phyloP scores from a whole-genome alignment of 2,329 filamentous ascomycete genomes.

The Fusarium mundagurra region DNA sequence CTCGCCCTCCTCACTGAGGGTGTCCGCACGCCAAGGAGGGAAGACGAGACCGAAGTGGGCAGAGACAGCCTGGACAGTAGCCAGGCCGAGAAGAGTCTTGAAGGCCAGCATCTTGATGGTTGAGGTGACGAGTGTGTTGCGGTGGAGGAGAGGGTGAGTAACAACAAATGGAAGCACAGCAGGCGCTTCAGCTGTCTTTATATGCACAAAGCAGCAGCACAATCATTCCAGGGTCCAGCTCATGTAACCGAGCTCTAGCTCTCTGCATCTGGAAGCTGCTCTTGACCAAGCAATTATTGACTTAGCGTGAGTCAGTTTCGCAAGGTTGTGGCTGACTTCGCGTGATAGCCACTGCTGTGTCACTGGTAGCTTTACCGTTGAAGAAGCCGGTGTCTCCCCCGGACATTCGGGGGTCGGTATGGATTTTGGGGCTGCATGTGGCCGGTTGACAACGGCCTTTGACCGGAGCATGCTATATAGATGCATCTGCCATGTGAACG shows the following conservation, averaged over 20 bases:
- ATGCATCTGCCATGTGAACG: not conserved
- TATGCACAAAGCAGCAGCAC: conserved; percentile 14
- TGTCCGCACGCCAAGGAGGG: conserved; percentile 61
- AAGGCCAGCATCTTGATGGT: conserved; percentile 42
- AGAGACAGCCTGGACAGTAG: conserved; percentile 49
- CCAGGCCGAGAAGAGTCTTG: conserved; percentile 48
- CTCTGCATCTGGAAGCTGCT: conserved; percentile 11
- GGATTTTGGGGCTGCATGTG: conserved; percentile 22
- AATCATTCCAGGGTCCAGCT: conserved; percentile 4
- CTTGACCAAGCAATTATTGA: conserved; percentile 7
- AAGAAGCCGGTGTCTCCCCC: conserved; percentile 12
- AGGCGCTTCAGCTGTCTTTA: conserved; percentile 23
- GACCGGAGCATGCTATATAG: not conserved
- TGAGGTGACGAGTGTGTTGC: not conserved
- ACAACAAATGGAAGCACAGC: not conserved
- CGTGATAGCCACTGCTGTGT: conserved; percentile 4
- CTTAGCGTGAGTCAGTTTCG: conserved; percentile 37
- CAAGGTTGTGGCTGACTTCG: conserved; percentile 17
- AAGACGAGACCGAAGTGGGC: conserved; percentile 62
- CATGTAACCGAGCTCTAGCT: conserved; percentile 14
- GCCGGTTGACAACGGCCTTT: not conserved
- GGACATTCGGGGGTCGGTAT: conserved; percentile 32
- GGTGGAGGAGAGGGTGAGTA: not conserved
- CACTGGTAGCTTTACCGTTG: not conserved
- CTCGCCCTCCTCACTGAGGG: conserved; percentile 51